Conservation (phyloP, 164 flowering plant genomes). For the Hamamelis virginiana region DNA sequence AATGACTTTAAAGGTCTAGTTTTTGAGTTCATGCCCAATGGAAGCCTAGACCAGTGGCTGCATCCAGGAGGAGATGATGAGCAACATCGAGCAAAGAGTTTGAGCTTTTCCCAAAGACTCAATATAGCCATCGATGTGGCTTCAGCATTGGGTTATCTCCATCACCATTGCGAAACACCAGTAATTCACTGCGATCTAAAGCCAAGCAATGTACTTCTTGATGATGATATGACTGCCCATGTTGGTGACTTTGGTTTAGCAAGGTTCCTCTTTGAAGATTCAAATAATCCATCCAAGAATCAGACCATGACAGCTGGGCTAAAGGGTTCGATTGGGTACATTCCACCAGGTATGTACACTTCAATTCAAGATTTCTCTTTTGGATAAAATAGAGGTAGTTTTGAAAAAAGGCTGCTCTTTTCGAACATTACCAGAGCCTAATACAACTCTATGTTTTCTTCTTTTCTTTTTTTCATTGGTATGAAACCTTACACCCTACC, state of each 20-base stretch:
- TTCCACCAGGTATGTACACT: constrained; percentile 36
- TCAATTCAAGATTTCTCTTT: not conserved
- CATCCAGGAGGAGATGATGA: constrained; percentile 8
- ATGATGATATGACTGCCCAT: constrained; percentile 28
- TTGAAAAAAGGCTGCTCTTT: too few species aligned
- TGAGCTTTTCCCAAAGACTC: constrained; percentile 30
- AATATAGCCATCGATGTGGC: constrained; percentile 38
- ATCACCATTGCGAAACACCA: constrained; percentile 22
- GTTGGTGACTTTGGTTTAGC: constrained; percentile 42
- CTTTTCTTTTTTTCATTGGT: too few species aligned
- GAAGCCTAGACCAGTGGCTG: constrained; percentile 38
- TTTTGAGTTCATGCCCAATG: constrained; percentile 37
- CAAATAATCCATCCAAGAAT: not conserved
- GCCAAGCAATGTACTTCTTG: constrained; percentile 37
- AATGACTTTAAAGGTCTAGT: constrained; percentile 37
- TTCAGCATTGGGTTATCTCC: constrained; percentile 37
- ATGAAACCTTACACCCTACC: too few species aligned
- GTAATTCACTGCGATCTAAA: constrained; percentile 37
- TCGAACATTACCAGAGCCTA: too few species aligned
- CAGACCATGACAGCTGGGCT: constrained; percentile 21
- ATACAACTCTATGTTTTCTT: too few species aligned
- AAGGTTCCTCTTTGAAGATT: constrained; percentile 15
- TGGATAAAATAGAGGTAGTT: too few species aligned
- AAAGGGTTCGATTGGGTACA: constrained; percentile 38
- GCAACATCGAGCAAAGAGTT: not conserved